A percentile compares a stretch with the other conserved stretches of the same genome.
Evolutionary conservation across 306 rosid species (phyloP).

Genomic region (Dalbergia cultrata): DNA sequence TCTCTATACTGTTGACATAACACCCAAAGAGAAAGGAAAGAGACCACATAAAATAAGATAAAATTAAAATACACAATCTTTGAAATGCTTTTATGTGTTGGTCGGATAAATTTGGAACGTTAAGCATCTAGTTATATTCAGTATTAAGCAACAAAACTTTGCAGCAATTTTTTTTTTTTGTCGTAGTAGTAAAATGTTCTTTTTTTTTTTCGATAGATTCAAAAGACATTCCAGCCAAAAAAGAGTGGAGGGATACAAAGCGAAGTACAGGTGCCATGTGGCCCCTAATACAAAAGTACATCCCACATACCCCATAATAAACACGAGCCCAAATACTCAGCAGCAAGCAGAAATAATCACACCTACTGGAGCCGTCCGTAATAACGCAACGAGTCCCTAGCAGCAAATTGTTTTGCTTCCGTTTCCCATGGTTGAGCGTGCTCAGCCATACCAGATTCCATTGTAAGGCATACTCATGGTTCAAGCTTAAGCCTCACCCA

Average conservation of each 20-base stretch:
- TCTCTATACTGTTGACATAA: not conserved
- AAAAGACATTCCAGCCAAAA: too few relatives aligned
- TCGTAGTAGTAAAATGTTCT: too few relatives aligned
- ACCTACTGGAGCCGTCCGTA: too few relatives aligned
- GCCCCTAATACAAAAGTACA: too few relatives aligned
- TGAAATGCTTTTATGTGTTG: not conserved
- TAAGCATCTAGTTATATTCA: not conserved
- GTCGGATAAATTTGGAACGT: not conserved
- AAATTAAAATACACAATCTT: not conserved
- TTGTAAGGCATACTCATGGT: not conserved
- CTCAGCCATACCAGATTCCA: not conserved
- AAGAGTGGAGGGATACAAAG: too few relatives aligned
- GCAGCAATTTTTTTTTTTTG: not conserved
- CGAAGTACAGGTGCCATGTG: too few relatives aligned
- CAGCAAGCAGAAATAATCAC: too few relatives aligned
- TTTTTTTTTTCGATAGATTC: too few relatives aligned
- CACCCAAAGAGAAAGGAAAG: slow-evolving; percentile 1
- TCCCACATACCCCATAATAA: too few relatives aligned
- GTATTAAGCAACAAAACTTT: not conserved
- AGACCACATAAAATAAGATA: not conserved
- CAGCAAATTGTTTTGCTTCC: too few relatives aligned
- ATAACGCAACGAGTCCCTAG: too few relatives aligned
- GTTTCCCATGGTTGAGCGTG: not conserved
- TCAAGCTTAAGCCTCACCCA: not conserved
- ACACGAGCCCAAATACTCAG: too few relatives aligned